phyloP scores from a whole-genome alignment of 1,139 yeast species.

The Eremothecium cymbalariae region DNA sequence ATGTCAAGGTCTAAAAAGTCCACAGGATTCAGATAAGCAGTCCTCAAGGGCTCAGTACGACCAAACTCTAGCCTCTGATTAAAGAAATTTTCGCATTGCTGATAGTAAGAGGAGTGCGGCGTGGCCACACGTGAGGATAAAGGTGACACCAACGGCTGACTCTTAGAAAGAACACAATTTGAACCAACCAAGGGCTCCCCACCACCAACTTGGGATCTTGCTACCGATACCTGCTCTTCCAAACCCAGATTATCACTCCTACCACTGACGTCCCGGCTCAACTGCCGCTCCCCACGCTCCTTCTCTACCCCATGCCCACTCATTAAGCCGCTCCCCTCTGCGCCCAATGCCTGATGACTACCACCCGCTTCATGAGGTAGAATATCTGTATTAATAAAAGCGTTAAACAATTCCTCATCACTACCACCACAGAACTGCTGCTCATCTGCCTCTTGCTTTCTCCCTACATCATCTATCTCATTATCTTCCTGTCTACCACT shows the following conservation, averaged over 20 bases:
- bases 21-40: constrained; percentile 17
- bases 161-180: too few species aligned
- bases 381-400: constrained; percentile 23
- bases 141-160: too few species aligned
- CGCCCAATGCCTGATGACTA: neutral
- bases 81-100: constrained; percentile 13
- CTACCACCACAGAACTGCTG: constrained; percentile 6
- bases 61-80: constrained; percentile 25
- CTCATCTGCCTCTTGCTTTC: too few species aligned
- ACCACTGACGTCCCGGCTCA: too few species aligned
- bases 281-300: too few species aligned
- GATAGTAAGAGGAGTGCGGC: constrained; percentile 9
- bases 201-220: too few species aligned
- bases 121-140: too few species aligned
- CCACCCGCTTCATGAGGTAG: constrained; percentile 5
- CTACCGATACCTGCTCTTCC: too few species aligned
- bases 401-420: constrained; percentile 20
- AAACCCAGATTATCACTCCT: too few species aligned
- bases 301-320: too few species aligned
- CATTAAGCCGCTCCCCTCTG: neutral
- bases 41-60: constrained; percentile 19
- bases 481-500: neutral
- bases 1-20: constrained; percentile 25
- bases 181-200: too few species aligned
- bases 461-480: constrained; percentile 7